Percentiles rank a stretch among this genome's conserved stretches.
phyloP scores from a whole-genome alignment of 1,284 basidiomycete genomes.

The Flammula alnicola region DNA sequence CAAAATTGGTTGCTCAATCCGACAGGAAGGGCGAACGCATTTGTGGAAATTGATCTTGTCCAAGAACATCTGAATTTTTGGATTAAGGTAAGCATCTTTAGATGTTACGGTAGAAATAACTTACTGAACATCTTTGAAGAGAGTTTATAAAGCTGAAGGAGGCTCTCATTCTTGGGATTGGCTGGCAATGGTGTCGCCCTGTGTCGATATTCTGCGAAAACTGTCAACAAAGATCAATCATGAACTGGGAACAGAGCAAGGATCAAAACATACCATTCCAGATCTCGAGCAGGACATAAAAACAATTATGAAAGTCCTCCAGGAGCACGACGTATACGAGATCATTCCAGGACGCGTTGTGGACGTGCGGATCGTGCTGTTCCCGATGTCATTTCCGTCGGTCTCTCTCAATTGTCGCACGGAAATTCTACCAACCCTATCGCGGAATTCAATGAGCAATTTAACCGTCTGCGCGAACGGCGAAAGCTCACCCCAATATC shows the following conservation, averaged over 20 bases:
- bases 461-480: conserved; percentile 1
- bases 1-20: conserved; percentile 24
- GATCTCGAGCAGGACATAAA: conserved; percentile 11
- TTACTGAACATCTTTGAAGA: no score
- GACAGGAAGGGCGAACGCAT: conserved; percentile 11
- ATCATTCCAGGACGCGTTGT: conserved; percentile 4
- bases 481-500: conserved; percentile 10
- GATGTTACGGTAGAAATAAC: not conserved
- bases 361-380: conserved; percentile 1
- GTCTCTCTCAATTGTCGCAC: not conserved
- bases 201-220: conserved; percentile 35
- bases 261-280: conserved; percentile 1
- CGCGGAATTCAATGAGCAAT: conserved; percentile 8
- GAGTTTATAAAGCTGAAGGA: conserved; percentile 32
- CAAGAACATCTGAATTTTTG: conserved; percentile 47
- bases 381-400: conserved; percentile 11
- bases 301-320: conserved; percentile 4
- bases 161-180: no score
- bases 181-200: conserved; percentile 40
- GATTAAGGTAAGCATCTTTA: conserved; percentile 31
- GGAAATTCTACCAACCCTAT: conserved; percentile 8
- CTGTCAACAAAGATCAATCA: conserved; percentile 35
- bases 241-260: conserved; percentile 8
- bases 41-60: no score
- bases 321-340: conserved; percentile 10